A percentile compares a stretch with the other conserved stretches of the same genome.
phyloP scores from a whole-genome alignment of 1,284 basidiomycete species.

The Taiwanofungus camphoratus region DNA sequence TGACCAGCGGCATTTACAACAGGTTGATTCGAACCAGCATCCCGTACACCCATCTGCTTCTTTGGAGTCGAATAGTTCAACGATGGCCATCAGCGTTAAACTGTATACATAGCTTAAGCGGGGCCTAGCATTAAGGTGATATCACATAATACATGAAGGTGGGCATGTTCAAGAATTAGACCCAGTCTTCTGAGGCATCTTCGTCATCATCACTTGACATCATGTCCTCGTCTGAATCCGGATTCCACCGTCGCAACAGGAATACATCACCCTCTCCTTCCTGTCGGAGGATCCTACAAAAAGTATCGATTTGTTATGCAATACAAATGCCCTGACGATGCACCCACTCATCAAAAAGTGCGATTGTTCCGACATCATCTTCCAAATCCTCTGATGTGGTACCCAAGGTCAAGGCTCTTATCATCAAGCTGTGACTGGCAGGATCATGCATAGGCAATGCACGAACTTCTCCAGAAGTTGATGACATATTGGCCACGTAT shows the following conservation, averaged over 20 bases:
- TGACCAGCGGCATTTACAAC: no score
- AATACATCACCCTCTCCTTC: conserved; percentile 50
- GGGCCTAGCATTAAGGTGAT: no score
- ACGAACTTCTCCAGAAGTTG: conserved; percentile 44
- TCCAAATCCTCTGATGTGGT: conserved; percentile 33
- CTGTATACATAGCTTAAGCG: no score
- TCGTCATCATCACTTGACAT: not conserved
- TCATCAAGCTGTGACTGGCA: conserved; percentile 28
- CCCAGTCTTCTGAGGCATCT: not conserved
- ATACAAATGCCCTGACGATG: no score
- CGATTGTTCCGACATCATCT: conserved; percentile 35
- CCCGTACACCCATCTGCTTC: no score
- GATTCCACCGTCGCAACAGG: conserved; percentile 29
- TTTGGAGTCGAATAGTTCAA: no score
- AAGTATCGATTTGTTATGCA: not conserved
- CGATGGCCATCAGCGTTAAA: no score
- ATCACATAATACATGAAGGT: no score
- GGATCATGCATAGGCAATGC: conserved; percentile 28
- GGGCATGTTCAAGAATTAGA: not conserved
- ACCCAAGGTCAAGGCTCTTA: conserved; percentile 29
- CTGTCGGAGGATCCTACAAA: conserved; percentile 28
- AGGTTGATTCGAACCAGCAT: no score
- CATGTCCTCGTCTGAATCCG: not conserved
- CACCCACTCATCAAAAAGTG: conserved; percentile 35
- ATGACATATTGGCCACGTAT: conserved; percentile 36